Conservation (phyloP, 805 yeast species). For the Starmerella asiatica region DNA sequence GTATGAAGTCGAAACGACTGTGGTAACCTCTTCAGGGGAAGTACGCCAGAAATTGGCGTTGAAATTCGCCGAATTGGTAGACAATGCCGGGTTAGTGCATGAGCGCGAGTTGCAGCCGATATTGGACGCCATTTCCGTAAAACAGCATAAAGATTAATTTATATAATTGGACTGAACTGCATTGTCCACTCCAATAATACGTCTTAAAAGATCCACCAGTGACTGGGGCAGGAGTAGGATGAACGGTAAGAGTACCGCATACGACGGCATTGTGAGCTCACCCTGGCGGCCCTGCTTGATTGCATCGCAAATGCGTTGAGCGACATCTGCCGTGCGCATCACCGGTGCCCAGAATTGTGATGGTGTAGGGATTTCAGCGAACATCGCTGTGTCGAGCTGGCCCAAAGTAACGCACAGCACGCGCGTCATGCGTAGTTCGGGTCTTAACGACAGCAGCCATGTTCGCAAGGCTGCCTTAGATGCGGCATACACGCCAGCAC, state of each 20-base stretch:
- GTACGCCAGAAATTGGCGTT: not conserved
- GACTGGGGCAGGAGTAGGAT: slow-evolving; percentile 59
- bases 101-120: slow-evolving; percentile 6
- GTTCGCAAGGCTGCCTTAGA: slow-evolving; percentile 68
- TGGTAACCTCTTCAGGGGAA: not conserved
- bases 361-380: slow-evolving; percentile 53
- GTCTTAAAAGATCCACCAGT: slow-evolving; percentile 37
- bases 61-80: slow-evolving; percentile 11
- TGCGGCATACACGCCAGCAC: slow-evolving; percentile 61
- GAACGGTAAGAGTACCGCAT: slow-evolving; percentile 55
- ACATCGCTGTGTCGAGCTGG: slow-evolving; percentile 57
- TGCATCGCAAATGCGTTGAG: slow-evolving; percentile 35
- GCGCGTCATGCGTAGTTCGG: slow-evolving; percentile 43
- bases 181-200: slow-evolving; percentile 49
- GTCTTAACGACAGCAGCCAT: slow-evolving; percentile 54
- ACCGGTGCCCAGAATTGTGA: slow-evolving; percentile 60
- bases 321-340: slow-evolving; percentile 48
- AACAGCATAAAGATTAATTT: not conserved
- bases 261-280: slow-evolving; percentile 52
- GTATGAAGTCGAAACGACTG: slow-evolving; percentile 5
- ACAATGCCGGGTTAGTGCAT: slow-evolving; percentile 13
- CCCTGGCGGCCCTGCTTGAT: slow-evolving; percentile 32
- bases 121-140: not conserved
- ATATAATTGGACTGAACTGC: slow-evolving; percentile 12
- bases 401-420: slow-evolving; percentile 68